Evolutionary conservation across 2,329 filamentous ascomycete species (phyloP), one percentile per base, ranked within the genome.

Genomic region (Aspergillus novofumigatus): DNA sequence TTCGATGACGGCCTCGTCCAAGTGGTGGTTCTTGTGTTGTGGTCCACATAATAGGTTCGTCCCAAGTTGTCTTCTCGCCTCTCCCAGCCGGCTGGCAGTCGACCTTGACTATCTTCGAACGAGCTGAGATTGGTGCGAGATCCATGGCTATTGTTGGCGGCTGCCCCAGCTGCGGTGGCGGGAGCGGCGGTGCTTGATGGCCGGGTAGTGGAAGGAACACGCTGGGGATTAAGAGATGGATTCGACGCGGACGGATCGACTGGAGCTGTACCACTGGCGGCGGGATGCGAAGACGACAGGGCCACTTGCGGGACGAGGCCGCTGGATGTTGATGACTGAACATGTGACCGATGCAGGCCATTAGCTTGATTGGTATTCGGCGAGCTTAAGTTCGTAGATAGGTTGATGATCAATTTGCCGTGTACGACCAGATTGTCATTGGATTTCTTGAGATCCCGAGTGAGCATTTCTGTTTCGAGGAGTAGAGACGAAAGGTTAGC

Each of bases 381-480:
- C 17, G 84, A 77, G 47, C 83, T 80, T 21, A 97, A 83, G 72
- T 99, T 96, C 52, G 93, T 97, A 10, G 93, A 97, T 11, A 99
- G 81, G 73, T 96, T 97, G 61, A 99, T 86, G 67, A 99, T 99
- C 55, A 99, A 85, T 77, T 97, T 97, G 61, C 94, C 94, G 72
- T 99, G 92, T 35, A 99, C 94, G 56, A 97, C 92, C 51, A 99
- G 86, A 72, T 97, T 97, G 73, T 99, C 94, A 59, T 92, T 97
- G 5, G 94, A 97, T 77, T 97, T 97, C 74, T 97, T 97, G 35
- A 99, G 83, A 74, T 99, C 94, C 65, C 92, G 83, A 52, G 94
- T 97, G 71, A 99, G 90, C 93, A 97, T 99, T 78, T 97, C 92
- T 86, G 65, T 62, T 58, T 45, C 20, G 21, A 23, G 21, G 71